Conservation (phyloP, 306 rosid species). For the Cyamopsis tetragonoloba region DNA sequence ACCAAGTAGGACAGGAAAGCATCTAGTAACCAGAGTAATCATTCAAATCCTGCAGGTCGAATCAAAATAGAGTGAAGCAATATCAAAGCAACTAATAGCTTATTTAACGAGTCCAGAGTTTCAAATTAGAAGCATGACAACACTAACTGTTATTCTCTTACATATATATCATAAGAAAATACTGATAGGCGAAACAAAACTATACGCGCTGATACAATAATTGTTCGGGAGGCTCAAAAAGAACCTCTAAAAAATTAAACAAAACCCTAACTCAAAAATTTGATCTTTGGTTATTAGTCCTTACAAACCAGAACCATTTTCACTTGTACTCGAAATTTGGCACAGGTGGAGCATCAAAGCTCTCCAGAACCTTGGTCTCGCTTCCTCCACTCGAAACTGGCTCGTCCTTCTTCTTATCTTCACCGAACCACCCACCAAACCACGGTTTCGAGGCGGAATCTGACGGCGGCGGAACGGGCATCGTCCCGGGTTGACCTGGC, state of each 20-base stretch:
- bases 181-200: not conserved
- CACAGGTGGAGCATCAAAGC: constrained; percentile 90
- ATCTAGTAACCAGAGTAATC: not conserved
- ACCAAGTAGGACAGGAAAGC: not conserved
- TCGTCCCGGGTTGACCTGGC: constrained; percentile 25
- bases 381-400: constrained; percentile 46
- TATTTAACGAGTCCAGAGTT: constrained; percentile 11
- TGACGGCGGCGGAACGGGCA: constrained; percentile 13
- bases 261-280: constrained; percentile 7
- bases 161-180: not conserved
- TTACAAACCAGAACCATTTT: constrained; percentile 19
- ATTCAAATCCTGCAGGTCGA: not conserved
- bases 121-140: not conserved
- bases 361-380: constrained; percentile 84
- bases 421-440: constrained; percentile 59
- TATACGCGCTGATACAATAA: constrained; percentile 1
- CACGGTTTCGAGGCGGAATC: constrained; percentile 28
- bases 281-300: not conserved
- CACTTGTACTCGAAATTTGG: constrained; percentile 81
- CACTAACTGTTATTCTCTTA: not conserved
- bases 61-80: not conserved
- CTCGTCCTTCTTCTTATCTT: constrained; percentile 44
- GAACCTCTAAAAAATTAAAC: not conserved
- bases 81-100: no score
- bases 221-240: not conserved